These are phyloP conservation scores for Leptosphaerulina australis DNA, from an alignment of 2,329 filamentous ascomycete genomes.

Conservation along the genomic window DNA sequence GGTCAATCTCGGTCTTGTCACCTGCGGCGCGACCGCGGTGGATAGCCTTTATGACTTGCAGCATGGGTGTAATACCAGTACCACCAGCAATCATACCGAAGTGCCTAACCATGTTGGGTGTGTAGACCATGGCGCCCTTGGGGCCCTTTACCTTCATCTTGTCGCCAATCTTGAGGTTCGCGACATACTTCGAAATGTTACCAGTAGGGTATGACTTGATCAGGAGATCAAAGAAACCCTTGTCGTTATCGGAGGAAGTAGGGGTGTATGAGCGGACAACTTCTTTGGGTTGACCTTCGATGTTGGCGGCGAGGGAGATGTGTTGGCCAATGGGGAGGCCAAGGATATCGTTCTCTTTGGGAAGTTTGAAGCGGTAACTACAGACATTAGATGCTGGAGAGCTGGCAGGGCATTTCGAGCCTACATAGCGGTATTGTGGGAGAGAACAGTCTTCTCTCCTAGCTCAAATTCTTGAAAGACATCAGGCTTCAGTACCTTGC, in stretches of 20 bases:
- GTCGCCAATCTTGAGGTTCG: slow-evolving; percentile 75
- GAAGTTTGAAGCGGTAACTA: slow-evolving; percentile 91
- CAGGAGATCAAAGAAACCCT: slow-evolving; percentile 92
- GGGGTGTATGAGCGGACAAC: slow-evolving; percentile 52
- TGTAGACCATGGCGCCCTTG: slow-evolving; percentile 98
- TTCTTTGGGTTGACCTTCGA: slow-evolving; percentile 52
- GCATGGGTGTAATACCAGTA: slow-evolving; percentile 97
- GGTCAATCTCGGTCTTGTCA: slow-evolving; percentile 81
- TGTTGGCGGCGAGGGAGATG: slow-evolving; percentile 82
- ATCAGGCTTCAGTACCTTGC: slow-evolving; percentile 84
- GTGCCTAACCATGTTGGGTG: slow-evolving; percentile 92
- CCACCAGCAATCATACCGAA: slow-evolving; percentile 99
- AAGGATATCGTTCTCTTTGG: slow-evolving; percentile 77
- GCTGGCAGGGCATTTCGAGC: slow-evolving; percentile 33
- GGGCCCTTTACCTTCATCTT: slow-evolving; percentile 89
- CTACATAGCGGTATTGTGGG: slow-evolving; percentile 97
- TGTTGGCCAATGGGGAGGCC: slow-evolving; percentile 98
- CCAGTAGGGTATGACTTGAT: slow-evolving; percentile 98
- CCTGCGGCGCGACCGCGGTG: slow-evolving; percentile 75
- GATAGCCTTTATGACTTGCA: slow-evolving; percentile 92
- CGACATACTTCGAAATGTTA: slow-evolving; percentile 95
- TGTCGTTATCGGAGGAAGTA: slow-evolving; percentile 53
- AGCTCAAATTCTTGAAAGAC: slow-evolving; percentile 92
- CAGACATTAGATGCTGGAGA: slow-evolving; percentile 11
- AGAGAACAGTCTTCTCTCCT: slow-evolving; percentile 92